phyloP scores from a whole-genome alignment of 176 grass and related monocot genomes.

The Oryza nivara region DNA sequence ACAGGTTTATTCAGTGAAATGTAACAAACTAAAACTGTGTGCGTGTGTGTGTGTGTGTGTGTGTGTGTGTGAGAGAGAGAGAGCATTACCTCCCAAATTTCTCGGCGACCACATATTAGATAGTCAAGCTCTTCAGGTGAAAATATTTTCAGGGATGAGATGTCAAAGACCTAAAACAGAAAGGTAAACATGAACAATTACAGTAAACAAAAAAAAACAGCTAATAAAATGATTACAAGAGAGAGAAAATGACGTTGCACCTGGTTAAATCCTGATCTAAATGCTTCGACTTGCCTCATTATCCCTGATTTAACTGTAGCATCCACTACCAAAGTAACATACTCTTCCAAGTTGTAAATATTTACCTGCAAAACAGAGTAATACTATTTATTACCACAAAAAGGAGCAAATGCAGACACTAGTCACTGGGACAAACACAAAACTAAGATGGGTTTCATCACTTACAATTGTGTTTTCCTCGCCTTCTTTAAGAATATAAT shows the following conservation, averaged over 20 bases:
- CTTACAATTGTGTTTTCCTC: slow-evolving; percentile 66
- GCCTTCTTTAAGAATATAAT: slow-evolving; percentile 79
- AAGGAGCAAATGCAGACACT: slow-evolving; percentile 3
- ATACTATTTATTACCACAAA: slow-evolving; percentile 14
- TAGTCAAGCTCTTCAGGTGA: slow-evolving; percentile 85
- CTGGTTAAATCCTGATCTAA: slow-evolving; percentile 92
- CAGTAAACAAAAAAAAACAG: neutral
- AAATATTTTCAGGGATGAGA: slow-evolving; percentile 90
- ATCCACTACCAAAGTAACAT: slow-evolving; percentile 75
- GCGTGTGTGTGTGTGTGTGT: neutral
- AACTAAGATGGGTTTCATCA: neutral
- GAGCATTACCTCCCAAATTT: slow-evolving; percentile 80
- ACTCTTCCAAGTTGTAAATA: slow-evolving; percentile 85
- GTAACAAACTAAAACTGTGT: slow-evolving; percentile 9
- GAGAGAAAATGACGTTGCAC: slow-evolving; percentile 32
- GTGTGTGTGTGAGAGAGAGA: neutral
- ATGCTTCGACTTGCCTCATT: slow-evolving; percentile 79
- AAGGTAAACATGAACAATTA: neutral
- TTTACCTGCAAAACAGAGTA: slow-evolving; percentile 58
- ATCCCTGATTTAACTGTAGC: slow-evolving; percentile 82
- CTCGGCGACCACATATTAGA: slow-evolving; percentile 79
- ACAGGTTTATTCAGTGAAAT: slow-evolving; percentile 14
- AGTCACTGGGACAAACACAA: slow-evolving; percentile 22
- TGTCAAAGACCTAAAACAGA: slow-evolving; percentile 73
- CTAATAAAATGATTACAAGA: neutral